These are phyloP conservation scores for Hemileccinum rubropunctum DNA, from an alignment of 768 basidiomycete species.

Conservation along the genomic window DNA sequence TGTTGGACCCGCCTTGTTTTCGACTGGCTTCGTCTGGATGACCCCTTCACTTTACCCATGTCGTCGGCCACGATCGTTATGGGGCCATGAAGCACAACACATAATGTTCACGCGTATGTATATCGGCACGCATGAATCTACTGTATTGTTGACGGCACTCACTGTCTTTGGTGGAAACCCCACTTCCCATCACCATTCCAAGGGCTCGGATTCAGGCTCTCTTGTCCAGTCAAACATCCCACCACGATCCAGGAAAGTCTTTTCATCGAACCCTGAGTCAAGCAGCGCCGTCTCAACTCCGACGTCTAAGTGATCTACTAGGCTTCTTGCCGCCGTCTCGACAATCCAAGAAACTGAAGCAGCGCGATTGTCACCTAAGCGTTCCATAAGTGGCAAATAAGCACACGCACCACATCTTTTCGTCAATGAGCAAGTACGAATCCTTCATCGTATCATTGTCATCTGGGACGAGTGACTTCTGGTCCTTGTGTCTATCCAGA, in stretches of 20 bases:
- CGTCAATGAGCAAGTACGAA: constrained; percentile 37
- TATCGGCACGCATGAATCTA: too few relatives aligned
- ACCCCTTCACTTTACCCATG: too few relatives aligned
- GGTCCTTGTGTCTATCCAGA: constrained; percentile 27
- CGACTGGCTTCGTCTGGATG: neutral
- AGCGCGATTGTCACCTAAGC: neutral
- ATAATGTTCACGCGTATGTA: too few relatives aligned
- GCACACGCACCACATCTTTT: constrained; percentile 32
- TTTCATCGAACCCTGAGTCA: constrained; percentile 14
- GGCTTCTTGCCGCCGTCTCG: constrained; percentile 30
- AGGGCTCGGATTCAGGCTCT: neutral
- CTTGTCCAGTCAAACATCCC: constrained; percentile 9
- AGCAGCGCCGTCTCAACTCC: constrained; percentile 17
- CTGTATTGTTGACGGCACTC: too few relatives aligned
- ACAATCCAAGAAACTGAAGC: constrained; percentile 31
- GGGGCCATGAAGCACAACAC: too few relatives aligned
- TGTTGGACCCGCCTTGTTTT: constrained; percentile 21
- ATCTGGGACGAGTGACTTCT: constrained; percentile 34
- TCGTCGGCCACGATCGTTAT: too few relatives aligned
- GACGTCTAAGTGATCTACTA: constrained; percentile 9
- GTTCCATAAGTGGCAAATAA: neutral
- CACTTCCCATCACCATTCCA: constrained; percentile 8
- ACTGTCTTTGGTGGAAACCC: neutral
- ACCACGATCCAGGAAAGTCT: constrained; percentile 8
- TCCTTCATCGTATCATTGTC: constrained; percentile 38